A percentile compares a stretch with the other conserved stretches of the same genome.
phyloP scores from a whole-genome alignment of 2,329 filamentous ascomycete species.

The Pseudogymnoascus sp. region DNA sequence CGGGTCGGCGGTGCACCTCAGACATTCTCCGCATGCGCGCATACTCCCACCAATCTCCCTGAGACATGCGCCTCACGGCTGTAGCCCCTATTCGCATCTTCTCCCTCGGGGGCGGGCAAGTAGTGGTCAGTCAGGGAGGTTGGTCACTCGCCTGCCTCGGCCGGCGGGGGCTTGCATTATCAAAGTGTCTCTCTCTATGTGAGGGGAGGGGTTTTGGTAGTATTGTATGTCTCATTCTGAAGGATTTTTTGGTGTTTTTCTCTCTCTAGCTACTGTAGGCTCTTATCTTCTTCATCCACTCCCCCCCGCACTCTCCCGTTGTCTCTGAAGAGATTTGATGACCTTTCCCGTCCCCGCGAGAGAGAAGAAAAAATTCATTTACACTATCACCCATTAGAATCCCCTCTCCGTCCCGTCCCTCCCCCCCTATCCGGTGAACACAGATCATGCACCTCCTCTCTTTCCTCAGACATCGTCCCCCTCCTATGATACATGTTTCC shows the following conservation, averaged over 20 bases:
- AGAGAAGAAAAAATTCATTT: not conserved
- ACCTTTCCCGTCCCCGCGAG: not conserved
- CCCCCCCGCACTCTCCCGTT: not conserved
- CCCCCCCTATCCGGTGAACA: not conserved
- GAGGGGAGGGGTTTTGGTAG: no score
- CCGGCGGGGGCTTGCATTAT: no score
- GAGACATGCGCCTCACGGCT: not conserved
- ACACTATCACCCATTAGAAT: constrained; percentile 7
- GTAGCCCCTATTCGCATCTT: not conserved
- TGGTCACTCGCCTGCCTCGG: no score
- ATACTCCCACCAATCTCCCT: not conserved
- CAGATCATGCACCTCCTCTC: not conserved
- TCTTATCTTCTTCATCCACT: not conserved
- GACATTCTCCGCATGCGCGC: not conserved
- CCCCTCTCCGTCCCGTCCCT: not conserved
- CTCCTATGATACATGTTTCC: not conserved
- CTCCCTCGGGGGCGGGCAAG: no score
- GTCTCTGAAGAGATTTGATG: not conserved
- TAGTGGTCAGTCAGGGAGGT: no score
- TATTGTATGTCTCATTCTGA: not conserved
- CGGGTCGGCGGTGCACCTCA: not conserved
- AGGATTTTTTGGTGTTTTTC: not conserved
- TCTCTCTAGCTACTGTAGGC: not conserved
- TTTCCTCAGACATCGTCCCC: not conserved
- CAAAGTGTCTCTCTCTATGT: not conserved